These are phyloP conservation scores for Candida stauntonica DNA, from an alignment of 805 yeast genomes.

Conservation along the genomic window DNA sequence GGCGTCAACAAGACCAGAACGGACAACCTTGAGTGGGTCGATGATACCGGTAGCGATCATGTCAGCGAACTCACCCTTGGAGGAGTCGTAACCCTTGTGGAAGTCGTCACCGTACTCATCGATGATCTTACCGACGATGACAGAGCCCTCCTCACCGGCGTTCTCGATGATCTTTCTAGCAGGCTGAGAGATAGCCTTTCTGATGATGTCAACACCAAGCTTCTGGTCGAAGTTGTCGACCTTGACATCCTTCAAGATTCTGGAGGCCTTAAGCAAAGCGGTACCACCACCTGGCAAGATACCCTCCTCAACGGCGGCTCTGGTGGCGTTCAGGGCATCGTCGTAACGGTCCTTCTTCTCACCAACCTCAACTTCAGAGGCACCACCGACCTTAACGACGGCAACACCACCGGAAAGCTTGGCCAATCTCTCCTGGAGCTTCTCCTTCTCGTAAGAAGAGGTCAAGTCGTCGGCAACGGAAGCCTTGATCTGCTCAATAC, in stretches of 20 bases:
- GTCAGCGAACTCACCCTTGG: conserved; percentile 91
- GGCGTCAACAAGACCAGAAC: conserved; percentile 94
- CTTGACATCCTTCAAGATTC: conserved; percentile 60
- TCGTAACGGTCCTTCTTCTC: conserved; percentile 99
- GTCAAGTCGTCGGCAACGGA: conserved; percentile 24
- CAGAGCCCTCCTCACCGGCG: conserved; percentile 98
- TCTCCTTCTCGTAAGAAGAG: conserved; percentile 86
- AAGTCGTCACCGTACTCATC: conserved; percentile 57
- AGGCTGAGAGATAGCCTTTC: conserved; percentile 92
- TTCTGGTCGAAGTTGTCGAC: conserved; percentile 86
- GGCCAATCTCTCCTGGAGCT: conserved; percentile 96
- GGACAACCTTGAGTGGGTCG: conserved; percentile 98
- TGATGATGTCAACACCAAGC: conserved; percentile 93
- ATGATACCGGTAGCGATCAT: conserved; percentile 97
- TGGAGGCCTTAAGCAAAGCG: conserved; percentile 86
- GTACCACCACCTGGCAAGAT: conserved; percentile 99
- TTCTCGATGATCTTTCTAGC: conserved; percentile 95
- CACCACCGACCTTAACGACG: conserved; percentile 94
- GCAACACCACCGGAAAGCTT: conserved; percentile 99
- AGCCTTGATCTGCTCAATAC: conserved; percentile 60
- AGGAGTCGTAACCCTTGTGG: conserved; percentile 88
- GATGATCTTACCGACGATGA: conserved; percentile 84
- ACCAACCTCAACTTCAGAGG: conserved; percentile 97
- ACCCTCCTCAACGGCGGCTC: conserved; percentile 99
- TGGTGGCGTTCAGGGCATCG: conserved; percentile 97